Conservation (phyloP, 345 rosid genomes). For the Ricinus communis region DNA sequence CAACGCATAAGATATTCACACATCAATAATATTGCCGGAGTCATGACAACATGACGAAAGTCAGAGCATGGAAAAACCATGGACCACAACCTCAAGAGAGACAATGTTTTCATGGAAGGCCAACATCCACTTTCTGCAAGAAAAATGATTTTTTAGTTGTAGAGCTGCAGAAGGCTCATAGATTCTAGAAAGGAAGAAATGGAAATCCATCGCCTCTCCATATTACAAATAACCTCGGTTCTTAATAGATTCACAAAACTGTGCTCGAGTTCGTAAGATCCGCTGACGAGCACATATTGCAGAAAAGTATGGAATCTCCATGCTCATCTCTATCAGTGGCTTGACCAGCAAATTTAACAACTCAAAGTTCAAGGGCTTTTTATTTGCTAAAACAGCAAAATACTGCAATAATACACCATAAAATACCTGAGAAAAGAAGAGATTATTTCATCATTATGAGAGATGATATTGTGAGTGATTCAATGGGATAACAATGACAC, state of each 20-base stretch:
- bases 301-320: constrained; percentile 88
- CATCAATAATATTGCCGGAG: constrained; percentile 79
- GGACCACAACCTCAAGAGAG: constrained; percentile 88
- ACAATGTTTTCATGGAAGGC: constrained; percentile 88
- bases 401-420: constrained; percentile 86
- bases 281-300: constrained; percentile 96
- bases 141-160: constrained; percentile 4
- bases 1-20: constrained; percentile 95
- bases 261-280: constrained; percentile 57
- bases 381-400: constrained; percentile 76
- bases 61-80: constrained; percentile 94
- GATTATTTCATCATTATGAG: not conserved
- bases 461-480: not conserved
- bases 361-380: constrained; percentile 72
- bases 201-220: constrained; percentile 1
- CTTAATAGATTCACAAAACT: constrained; percentile 72
- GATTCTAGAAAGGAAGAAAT: not conserved
- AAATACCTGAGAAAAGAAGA: constrained; percentile 58
- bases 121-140: constrained; percentile 70
- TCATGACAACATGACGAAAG: constrained; percentile 89
- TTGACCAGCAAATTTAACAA: constrained; percentile 73
- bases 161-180: constrained; percentile 9
- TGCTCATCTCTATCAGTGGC: constrained; percentile 87
- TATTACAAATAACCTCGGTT: constrained; percentile 53
- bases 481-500: not conserved